Conservation (phyloP, 176 grass and related monocot species). For the bread wheat (Triticum aestivum) region IWGSC_CS_RefSeq_v2.1 NC_057811.1:87290119-87290618, state of each 20-base stretch:
- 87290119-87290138: conserved; percentile 71
- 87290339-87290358: background rate
- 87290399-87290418: background rate
- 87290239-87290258: conserved; percentile 15
- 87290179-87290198: conserved; percentile 10
- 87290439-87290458: background rate
- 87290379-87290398: background rate
- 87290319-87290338: background rate
- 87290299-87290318: background rate
- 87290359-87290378: conserved; percentile 1
- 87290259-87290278: conserved; percentile 18
- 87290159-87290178: conserved; percentile 44
- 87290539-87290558: background rate
- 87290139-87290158: conserved; percentile 72
- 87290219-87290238: conserved; percentile 19
- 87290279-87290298: conserved; percentile 15
- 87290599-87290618: conserved; percentile 5
- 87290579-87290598: background rate
- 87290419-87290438: background rate
- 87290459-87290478: background rate
- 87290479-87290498: background rate
- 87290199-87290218: conserved; percentile 18
- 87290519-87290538: background rate
- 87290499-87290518: conserved; percentile 13
- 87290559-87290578: background rate